phyloP scores from a whole-genome alignment of 345 rosid species.

The Citrus trifoliata region DNA sequence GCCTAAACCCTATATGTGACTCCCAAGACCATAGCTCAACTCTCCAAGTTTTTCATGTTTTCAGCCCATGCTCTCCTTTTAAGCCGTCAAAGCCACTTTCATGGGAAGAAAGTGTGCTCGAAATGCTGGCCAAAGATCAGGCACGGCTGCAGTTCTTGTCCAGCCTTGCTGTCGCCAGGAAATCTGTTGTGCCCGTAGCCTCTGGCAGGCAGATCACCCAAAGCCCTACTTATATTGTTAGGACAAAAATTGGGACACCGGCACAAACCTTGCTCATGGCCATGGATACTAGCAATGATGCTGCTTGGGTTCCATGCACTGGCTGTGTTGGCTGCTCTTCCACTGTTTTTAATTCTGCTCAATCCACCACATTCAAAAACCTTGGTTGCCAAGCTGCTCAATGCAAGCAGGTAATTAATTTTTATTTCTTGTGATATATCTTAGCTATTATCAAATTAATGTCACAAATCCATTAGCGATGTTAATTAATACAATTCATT shows the following conservation, averaged over 20 bases:
- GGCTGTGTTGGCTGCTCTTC: conserved; percentile 84
- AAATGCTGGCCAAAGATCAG: conserved; percentile 67
- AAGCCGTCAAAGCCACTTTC: conserved; percentile 51
- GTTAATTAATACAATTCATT: background rate
- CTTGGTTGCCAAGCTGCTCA: conserved; percentile 63
- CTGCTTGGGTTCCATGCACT: conserved; percentile 77
- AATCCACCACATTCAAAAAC: conserved; percentile 56
- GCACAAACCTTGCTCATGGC: conserved; percentile 83
- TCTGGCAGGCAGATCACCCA: conserved; percentile 74
- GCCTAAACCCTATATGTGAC: conserved; percentile 42
- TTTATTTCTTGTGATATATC: background rate
- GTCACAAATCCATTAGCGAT: background rate
- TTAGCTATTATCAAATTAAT: background rate
- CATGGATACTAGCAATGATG: conserved; percentile 87
- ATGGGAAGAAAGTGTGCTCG: conserved; percentile 74
- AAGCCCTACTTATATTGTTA: conserved; percentile 79
- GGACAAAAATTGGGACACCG: conserved; percentile 78
- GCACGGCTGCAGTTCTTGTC: conserved; percentile 65
- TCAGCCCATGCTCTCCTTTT: conserved; percentile 80
- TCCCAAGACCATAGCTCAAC: conserved; percentile 48
- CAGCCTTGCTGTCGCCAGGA: conserved; percentile 55
- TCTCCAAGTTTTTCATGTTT: conserved; percentile 73
- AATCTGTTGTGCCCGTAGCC: conserved; percentile 81
- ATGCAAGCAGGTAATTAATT: conserved; percentile 67
- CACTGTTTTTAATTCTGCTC: conserved; percentile 40